Evolutionary conservation across 257 asterid species (phyloP), one percentile per base, ranked within the genome.

Genomic region (Penstemon davidsonii): DNA sequence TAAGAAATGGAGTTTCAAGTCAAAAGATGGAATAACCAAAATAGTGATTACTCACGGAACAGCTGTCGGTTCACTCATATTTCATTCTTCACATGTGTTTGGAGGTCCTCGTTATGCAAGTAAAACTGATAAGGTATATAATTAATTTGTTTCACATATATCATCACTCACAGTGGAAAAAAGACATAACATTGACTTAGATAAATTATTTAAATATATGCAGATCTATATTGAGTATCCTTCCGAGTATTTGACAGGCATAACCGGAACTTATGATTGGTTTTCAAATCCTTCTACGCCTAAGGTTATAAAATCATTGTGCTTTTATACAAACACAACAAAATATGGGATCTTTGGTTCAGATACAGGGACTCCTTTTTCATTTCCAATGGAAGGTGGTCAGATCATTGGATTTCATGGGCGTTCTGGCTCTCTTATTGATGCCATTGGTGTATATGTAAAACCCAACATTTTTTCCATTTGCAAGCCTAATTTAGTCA

Each of bases 381-480:
- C 33, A 25, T 25, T 25, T 25, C 33, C 33, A 25, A 25, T 7
- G 46, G 55, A 56, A 56, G 67, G 71, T 64, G 77, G 77, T 10
- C 51, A 43, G 7, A 58, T 73, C 6, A 46, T 73, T 5, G 77
- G 77, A 46, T 65, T 73, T n/a, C 72, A 73, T 33, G 72, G 72
- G 6, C 72, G 56, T 73, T 25, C 33, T 25, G 33, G 33, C 33
- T 1, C 33, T 25, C 33, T 25, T 25, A 25, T 25, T 25, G 33
- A 25, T 25, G 33, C 33, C 33, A 25, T 25, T 25, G 77, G 72
- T 8, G 7, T 73, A 33, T 73, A 64, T 44, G 47, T 46, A 18
- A 51, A 49, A 41, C 62, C 69, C 3, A 13, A 4, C 33, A 25
- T 25, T 25, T 25, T 25, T 25, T 2, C 33, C 33, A 25, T 25